A percentile compares a stretch with the other conserved stretches of the same genome.
These are phyloP conservation scores for Triticum timopheevii DNA, from an alignment of 176 grass and related monocot genomes.

Conservation along the genomic window DNA sequence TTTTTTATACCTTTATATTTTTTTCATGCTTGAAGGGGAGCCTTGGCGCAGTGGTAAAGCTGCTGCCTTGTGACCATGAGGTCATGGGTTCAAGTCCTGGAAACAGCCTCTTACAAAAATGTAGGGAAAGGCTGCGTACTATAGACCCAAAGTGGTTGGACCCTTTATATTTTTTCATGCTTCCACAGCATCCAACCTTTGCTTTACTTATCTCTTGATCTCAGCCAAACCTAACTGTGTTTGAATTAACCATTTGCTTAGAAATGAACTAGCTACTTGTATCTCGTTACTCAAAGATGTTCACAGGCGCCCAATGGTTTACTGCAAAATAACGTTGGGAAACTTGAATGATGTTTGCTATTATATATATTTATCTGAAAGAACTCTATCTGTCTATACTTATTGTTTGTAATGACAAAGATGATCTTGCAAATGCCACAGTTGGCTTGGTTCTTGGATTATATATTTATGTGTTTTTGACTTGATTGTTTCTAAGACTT, in stretches of 20 bases:
- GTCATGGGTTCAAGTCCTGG: too few relatives aligned
- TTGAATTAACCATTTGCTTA: background rate
- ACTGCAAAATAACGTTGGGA: background rate
- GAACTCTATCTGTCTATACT: too few relatives aligned
- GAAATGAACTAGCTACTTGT: background rate
- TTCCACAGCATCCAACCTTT: background rate
- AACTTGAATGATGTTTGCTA: background rate
- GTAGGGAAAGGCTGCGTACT: too few relatives aligned
- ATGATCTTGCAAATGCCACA: background rate
- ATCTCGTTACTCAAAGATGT: background rate
- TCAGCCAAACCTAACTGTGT: background rate
- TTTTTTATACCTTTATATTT: background rate
- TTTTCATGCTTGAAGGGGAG: constrained; percentile 6
- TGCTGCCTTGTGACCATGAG: too few relatives aligned
- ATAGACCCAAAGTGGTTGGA: too few relatives aligned
- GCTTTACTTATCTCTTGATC: constrained; percentile 10
- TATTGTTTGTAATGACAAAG: background rate
- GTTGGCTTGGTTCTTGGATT: background rate
- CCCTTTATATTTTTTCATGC: background rate
- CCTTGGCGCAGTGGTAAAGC: too few relatives aligned
- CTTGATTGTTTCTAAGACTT: background rate
- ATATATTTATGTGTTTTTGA: background rate
- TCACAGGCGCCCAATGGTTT: background rate
- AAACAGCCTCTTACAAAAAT: too few relatives aligned
- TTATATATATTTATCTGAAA: background rate